Evolutionary conservation across 306 rosid genomes (phyloP).

Genomic region (Lotus japonicus): DNA sequence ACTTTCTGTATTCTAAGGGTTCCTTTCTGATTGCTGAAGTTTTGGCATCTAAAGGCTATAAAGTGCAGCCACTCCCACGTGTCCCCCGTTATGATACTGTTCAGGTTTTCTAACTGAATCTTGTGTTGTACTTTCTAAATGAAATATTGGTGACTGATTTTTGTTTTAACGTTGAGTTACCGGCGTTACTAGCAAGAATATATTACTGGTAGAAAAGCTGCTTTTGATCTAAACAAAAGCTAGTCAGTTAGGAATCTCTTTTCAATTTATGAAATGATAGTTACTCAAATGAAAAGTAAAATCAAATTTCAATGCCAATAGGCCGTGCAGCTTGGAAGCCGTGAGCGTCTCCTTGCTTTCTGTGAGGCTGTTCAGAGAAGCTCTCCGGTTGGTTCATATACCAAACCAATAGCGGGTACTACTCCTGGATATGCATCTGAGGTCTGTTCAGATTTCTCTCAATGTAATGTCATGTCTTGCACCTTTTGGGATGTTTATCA

Average conservation of each 20-base stretch:
- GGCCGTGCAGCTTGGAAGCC: slow-evolving; percentile 81
- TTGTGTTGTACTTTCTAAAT: background rate
- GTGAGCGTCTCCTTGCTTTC: slow-evolving; percentile 75
- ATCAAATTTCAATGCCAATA: slow-evolving; percentile 27
- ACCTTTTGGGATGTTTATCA: background rate
- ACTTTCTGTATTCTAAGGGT: slow-evolving; percentile 44
- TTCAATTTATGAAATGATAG: background rate
- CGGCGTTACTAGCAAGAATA: background rate
- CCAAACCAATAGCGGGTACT: slow-evolving; percentile 76
- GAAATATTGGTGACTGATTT: background rate
- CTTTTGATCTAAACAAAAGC: background rate
- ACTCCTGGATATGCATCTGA: slow-evolving; percentile 97
- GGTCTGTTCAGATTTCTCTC: slow-evolving; percentile 36
- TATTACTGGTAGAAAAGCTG: slow-evolving; percentile 3
- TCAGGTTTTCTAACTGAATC: slow-evolving; percentile 48
- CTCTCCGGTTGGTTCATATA: slow-evolving; percentile 81
- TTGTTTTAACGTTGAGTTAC: background rate
- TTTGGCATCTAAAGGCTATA: slow-evolving; percentile 70
- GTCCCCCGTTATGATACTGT: slow-evolving; percentile 65
- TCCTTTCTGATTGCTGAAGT: slow-evolving; percentile 80
- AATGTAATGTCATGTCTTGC: background rate
- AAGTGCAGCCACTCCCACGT: slow-evolving; percentile 88
- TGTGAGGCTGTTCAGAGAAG: slow-evolving; percentile 94
- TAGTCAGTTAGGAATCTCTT: slow-evolving; percentile 3
- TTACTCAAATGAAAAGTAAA: background rate